Conservation (phyloP, 2,329 filamentous ascomycete genomes). For the Malbranchea zuffiana region DNA sequence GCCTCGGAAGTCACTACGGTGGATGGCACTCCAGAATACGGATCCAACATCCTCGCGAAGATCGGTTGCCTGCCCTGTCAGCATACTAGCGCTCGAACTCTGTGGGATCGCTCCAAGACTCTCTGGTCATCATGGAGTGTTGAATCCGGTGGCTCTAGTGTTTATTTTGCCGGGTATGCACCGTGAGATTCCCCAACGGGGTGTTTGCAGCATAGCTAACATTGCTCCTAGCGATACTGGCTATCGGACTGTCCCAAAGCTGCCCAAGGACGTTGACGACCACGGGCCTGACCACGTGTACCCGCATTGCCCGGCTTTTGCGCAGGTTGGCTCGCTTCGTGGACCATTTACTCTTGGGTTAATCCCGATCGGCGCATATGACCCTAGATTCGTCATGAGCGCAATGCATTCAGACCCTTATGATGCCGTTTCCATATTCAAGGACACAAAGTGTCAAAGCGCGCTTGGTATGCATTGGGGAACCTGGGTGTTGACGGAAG, state of each 20-base stretch:
- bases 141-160: conserved; percentile 58
- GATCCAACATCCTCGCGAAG: conserved; percentile 51
- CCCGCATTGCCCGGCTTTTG: conserved; percentile 73
- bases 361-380: conserved; percentile 87
- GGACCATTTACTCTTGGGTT: conserved; percentile 85
- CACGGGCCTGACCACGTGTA: conserved; percentile 56
- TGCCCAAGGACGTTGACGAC: conserved; percentile 56
- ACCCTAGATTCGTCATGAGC: conserved; percentile 54
- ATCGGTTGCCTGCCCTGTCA: conserved; percentile 76
- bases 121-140: conserved; percentile 86
- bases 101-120: conserved; percentile 61
- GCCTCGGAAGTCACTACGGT: conserved; percentile 19
- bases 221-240: conserved; percentile 62
- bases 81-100: conserved; percentile 60
- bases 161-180: conserved; percentile 63
- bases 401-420: conserved; percentile 76
- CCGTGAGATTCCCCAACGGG: neutral
- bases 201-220: neutral
- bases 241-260: conserved; percentile 63
- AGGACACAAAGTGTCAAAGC: conserved; percentile 63
- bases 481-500: conserved; percentile 71
- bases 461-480: conserved; percentile 92
- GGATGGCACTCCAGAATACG: neutral
- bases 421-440: conserved; percentile 82
- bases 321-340: conserved; percentile 64